Percentiles rank a stretch among this genome's conserved stretches.
These are phyloP conservation scores for Clavispora fructus DNA, from an alignment of 805 yeast species.

Conservation along the genomic window DNA sequence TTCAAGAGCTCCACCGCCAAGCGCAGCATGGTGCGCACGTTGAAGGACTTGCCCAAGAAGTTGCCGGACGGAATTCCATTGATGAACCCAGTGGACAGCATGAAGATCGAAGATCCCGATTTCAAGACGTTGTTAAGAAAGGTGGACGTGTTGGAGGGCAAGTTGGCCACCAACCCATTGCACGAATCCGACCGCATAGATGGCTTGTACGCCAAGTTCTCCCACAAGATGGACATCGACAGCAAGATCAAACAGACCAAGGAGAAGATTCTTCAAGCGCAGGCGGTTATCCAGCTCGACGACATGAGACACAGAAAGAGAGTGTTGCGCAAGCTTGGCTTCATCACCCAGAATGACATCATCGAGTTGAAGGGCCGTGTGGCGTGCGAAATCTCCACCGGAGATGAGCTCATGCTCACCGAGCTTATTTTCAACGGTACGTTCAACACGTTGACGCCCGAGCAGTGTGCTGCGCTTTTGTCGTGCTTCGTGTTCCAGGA, in stretches of 20 bases:
- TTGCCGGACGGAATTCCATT: conserved; percentile 89
- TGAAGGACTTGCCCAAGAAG: conserved; percentile 75
- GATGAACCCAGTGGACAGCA: conserved; percentile 84
- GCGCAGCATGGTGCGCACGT: conserved; percentile 61
- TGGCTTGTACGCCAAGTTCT: conserved; percentile 61
- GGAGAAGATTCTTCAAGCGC: conserved; percentile 71
- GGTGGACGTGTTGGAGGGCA: conserved; percentile 75
- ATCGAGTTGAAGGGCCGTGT: conserved; percentile 96
- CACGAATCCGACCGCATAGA: conserved; percentile 54
- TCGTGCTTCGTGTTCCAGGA: conserved; percentile 98
- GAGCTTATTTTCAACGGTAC: conserved; percentile 94
- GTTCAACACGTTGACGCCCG: conserved; percentile 80
- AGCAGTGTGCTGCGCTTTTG: conserved; percentile 85
- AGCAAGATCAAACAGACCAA: conserved; percentile 54
- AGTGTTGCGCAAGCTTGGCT: conserved; percentile 86
- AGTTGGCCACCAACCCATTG: conserved; percentile 65
- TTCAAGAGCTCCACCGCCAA: conserved; percentile 52
- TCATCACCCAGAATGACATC: conserved; percentile 79
- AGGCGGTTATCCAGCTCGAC: conserved; percentile 88
- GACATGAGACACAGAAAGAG: conserved; percentile 90
- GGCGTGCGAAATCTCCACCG: conserved; percentile 93
- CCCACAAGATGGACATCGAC: conserved; percentile 57
- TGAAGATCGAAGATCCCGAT: conserved; percentile 84
- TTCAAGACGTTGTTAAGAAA: conserved; percentile 69
- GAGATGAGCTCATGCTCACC: conserved; percentile 79